Evolutionary conservation across 2,329 filamentous ascomycete genomes (phyloP).

Genomic region (Colletotrichum camelliae): DNA sequence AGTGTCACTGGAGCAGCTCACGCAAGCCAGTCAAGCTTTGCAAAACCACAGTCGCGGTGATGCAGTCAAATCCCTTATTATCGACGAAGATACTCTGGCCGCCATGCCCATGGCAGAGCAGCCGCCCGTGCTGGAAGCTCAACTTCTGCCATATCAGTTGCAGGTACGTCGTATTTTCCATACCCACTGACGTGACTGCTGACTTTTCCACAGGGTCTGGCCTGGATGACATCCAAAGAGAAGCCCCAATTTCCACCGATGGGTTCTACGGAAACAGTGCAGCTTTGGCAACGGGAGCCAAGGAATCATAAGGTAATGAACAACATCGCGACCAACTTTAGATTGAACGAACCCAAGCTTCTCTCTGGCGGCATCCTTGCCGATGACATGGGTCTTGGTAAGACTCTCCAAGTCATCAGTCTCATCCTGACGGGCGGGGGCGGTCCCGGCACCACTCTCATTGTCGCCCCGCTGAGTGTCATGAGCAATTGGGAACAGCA

Average conservation of each 20-base stretch:
- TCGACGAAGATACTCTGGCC: slow-evolving; percentile 72
- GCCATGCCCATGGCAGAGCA: slow-evolving; percentile 76
- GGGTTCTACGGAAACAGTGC: slow-evolving; percentile 65
- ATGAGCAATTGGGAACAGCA: slow-evolving; percentile 93
- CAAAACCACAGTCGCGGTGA: slow-evolving; percentile 69
- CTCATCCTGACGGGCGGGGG: slow-evolving; percentile 67
- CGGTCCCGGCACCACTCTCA: slow-evolving; percentile 69
- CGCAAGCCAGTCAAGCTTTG: slow-evolving; percentile 70
- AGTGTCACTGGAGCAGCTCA: slow-evolving; percentile 65
- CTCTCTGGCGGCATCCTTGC: slow-evolving; percentile 85
- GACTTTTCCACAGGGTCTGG: slow-evolving; percentile 62
- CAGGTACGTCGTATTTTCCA: slow-evolving; percentile 43
- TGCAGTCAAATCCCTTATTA: slow-evolving; percentile 72
- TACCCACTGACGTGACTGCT: not conserved
- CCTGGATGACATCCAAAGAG: slow-evolving; percentile 83
- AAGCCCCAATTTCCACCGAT: slow-evolving; percentile 66
- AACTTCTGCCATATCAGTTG: slow-evolving; percentile 80
- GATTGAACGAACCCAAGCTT: slow-evolving; percentile 61
- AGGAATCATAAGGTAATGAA: slow-evolving; percentile 51
- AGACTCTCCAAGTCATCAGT: slow-evolving; percentile 86
- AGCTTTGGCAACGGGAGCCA: slow-evolving; percentile 74
- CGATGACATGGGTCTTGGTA: slow-evolving; percentile 92
- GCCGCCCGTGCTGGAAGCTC: slow-evolving; percentile 67
- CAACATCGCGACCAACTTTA: slow-evolving; percentile 77
- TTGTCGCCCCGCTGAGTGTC: slow-evolving; percentile 81